Base-by-base conservation (phyloP, 2,329 filamentous ascomycete genomes). In the Calonectria pseudoreteaudii region DNA sequence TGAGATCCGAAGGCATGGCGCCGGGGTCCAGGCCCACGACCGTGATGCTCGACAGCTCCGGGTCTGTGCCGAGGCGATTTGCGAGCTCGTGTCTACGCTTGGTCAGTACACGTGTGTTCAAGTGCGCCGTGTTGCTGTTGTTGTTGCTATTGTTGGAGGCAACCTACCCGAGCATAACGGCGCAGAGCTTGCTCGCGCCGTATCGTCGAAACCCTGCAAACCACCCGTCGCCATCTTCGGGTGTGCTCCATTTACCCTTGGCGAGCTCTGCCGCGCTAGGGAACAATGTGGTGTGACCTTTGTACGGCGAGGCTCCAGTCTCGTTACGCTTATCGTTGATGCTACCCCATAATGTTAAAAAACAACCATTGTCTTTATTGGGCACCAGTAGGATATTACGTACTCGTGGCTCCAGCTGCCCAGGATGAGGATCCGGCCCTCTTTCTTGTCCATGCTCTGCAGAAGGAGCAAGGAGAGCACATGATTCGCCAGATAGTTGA, bases 1-100 rank as follows among this genome's bases (percentile, higher is more conserved):
- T 68, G 3, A 86, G 74, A 23, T 80, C 82, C 11, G 82, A 84
- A 47, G 70, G 64, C 82, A 87, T 86, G 14, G 76, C 80, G 56
- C 85, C 86, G 0, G 86, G 85, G 58, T 87, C 85, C 16, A 86
- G 72, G 7, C 83, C 83, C 3, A 86, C 71, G 49, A 86, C 78
- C 26, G 80, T 80, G 67, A 87, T 81, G 18, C 82, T 81, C 49
- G 76, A 81, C 9, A 86, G 77, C 7, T 70, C 68, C 38, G 83
- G 82, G 66, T 86, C 84, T n/a, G 62, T 70, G 47, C 77, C 78
- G 2, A 86, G 74, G n/a, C 85, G 83, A 14, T 65, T 71, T 50
- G 80, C 82, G 10, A 86, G 77, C 71, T 86, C 84, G 66, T 84
- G 81, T 74, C 82, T 83, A 14, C 16, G 8, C 18, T 2, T 53